Evolutionary conservation across 2,329 filamentous ascomycete species (phyloP).

Genomic region (Fusarium nurragi): DNA sequence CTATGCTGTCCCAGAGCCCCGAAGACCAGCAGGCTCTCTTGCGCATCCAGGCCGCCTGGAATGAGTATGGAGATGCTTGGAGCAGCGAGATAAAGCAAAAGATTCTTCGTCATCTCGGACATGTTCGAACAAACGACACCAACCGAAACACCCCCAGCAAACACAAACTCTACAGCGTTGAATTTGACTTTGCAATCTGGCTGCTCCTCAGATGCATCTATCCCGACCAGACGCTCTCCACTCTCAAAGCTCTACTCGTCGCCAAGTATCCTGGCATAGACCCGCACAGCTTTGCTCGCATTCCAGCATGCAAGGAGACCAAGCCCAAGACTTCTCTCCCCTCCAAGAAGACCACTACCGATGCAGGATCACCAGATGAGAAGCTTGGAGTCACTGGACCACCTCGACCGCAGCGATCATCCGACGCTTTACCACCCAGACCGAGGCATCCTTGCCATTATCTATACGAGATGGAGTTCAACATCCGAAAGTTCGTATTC

Average conservation of each 20-base stretch:
- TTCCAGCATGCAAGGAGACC: too few relatives aligned
- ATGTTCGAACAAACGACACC: neutral
- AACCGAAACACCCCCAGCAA: neutral
- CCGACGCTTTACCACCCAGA: too few relatives aligned
- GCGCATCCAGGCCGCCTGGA: slow-evolving; percentile 3
- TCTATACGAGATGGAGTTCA: neutral
- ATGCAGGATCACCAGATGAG: neutral
- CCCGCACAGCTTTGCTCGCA: neutral
- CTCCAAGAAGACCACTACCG: too few relatives aligned
- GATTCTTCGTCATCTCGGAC: neutral
- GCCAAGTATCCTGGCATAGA: slow-evolving; percentile 8
- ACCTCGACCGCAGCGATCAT: neutral
- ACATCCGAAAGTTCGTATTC: neutral
- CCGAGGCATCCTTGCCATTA: neutral
- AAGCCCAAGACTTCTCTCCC: too few relatives aligned
- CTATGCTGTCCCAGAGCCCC: neutral
- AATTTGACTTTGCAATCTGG: slow-evolving; percentile 15
- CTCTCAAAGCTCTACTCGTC: neutral
- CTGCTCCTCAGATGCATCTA: slow-evolving; percentile 15
- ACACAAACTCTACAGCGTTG: slow-evolving; percentile 1
- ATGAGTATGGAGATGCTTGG: neutral
- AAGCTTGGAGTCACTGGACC: neutral
- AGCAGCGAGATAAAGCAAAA: neutral
- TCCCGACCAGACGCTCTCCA: neutral
- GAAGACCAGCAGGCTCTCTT: slow-evolving; percentile 12